Percentiles rank a stretch among this genome's conserved stretches.
These are phyloP conservation scores for Apiospora hydei DNA, from an alignment of 2,329 filamentous ascomycete genomes.

Conservation along the genomic window DNA sequence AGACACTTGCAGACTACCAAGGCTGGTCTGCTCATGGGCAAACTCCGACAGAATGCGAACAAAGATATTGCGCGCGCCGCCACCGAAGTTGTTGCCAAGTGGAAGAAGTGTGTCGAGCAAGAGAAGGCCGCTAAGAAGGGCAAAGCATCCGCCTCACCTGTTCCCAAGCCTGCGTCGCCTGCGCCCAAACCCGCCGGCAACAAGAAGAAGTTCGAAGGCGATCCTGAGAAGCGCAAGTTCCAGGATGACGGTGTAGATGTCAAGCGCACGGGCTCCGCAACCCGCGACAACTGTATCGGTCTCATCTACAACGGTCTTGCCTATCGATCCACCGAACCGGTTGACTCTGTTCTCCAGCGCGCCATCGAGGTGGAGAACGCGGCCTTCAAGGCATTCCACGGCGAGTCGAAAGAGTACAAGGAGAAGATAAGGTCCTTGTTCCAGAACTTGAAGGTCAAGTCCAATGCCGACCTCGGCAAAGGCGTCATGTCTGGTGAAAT, in stretches of 20 bases:
- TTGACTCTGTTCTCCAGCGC: constrained; percentile 74
- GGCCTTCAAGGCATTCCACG: constrained; percentile 73
- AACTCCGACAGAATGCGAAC: constrained; percentile 77
- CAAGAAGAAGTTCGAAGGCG: constrained; percentile 62
- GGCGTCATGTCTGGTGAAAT: constrained; percentile 81
- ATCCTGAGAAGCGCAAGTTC: constrained; percentile 82
- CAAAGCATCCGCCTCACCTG: constrained; percentile 58
- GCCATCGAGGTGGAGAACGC: constrained; percentile 85
- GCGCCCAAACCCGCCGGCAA: constrained; percentile 46
- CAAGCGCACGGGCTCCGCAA: constrained; percentile 74
- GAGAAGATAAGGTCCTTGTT: constrained; percentile 91
- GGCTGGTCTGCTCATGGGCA: constrained; percentile 89
- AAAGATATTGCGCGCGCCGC: constrained; percentile 82
- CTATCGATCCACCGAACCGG: constrained; percentile 72
- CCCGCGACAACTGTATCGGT: constrained; percentile 85
- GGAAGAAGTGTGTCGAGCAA: constrained; percentile 79
- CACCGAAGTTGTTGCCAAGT: constrained; percentile 84
- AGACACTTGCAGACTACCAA: constrained; percentile 70
- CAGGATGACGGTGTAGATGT: constrained; percentile 82
- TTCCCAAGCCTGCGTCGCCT: constrained; percentile 44
- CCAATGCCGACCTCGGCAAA: constrained; percentile 78
- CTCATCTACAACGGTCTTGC: constrained; percentile 92
- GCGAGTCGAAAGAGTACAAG: constrained; percentile 79
- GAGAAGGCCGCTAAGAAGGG: constrained; percentile 60
- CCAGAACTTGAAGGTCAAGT: constrained; percentile 93